Base-by-base conservation (phyloP, 2,329 filamentous ascomycete species). In the Apiospora malaysiana region DNA sequence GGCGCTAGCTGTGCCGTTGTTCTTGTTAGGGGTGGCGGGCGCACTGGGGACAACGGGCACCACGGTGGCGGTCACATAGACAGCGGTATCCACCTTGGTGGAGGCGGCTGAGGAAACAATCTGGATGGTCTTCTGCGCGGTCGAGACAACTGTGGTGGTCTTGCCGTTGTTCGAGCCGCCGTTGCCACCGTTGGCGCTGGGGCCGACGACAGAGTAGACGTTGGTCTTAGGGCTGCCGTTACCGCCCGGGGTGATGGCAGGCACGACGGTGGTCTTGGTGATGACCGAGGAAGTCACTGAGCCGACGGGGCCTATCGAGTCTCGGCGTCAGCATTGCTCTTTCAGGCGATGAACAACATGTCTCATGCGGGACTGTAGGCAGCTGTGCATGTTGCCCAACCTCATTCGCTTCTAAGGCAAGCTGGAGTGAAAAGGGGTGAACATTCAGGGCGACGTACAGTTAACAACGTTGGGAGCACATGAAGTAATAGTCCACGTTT, bases 241-340 rank as follows among this genome's bases (percentile, higher is more conserved):
- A 68, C 89, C 92, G 76, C 93, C 85, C 76, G 93, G 89, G 69
- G 86, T 89, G n/a, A 91, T 89, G 82, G 84, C 77, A 21, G 81
- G 82, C 76, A 82, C 85, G 70, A 85, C 79, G 21, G 85, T 86
- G 18, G 84, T 86, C 73, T 83, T 84, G 56, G 84, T 63, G 42
- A 82, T 73, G 7, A 82, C 82, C 46, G 81, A 78, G 32, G 83
- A 84, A 45, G 82, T 75, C 27, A 81, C 23, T 82, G 83, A 78
- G 83, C 86, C 76, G 1, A 72, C 78, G 18, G 82, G 81, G 76
- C 32, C 32, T 32, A 32, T 32, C 32, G 32, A 32, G 32, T 32
- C 3, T 32, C 32, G 32, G 32, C 32, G 32, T 32, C 6, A 32
- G 32, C 32, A 6, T 32, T 32, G 6, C 32, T 32, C 32, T 32